phyloP scores from a whole-genome alignment of 352 stramenopile species.

The Pythium periplocum region DNA sequence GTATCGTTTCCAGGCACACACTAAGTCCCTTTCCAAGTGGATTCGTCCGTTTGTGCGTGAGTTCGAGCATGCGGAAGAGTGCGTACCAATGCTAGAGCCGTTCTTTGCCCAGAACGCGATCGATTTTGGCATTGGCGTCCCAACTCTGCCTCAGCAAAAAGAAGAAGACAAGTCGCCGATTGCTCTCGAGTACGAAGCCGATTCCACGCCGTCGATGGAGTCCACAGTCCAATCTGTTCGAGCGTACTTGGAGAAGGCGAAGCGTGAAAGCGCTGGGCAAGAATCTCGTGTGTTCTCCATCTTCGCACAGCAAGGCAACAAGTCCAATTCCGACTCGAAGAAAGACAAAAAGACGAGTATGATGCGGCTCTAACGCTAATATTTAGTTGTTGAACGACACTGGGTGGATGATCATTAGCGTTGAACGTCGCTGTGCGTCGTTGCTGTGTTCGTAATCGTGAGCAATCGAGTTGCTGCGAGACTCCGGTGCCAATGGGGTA shows the following conservation, averaged over 20 bases:
- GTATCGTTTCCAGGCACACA: conserved; percentile 57
- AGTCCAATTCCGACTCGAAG: conserved; percentile 2
- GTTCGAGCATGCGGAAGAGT: conserved; percentile 60
- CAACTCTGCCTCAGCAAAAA: background rate
- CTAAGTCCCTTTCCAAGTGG: conserved; percentile 73
- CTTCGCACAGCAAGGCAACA: conserved; percentile 4
- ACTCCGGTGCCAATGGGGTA: conserved; percentile 2
- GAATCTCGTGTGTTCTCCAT: conserved; percentile 16
- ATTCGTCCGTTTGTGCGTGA: conserved; percentile 70
- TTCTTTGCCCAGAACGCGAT: conserved; percentile 61
- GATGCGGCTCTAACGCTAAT: conserved; percentile 9
- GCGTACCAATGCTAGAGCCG: conserved; percentile 45
- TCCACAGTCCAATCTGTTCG: conserved; percentile 24
- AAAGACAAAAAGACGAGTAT: conserved; percentile 9
- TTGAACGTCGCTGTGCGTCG: conserved; percentile 10
- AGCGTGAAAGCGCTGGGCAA: background rate
- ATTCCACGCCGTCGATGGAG: conserved; percentile 8
- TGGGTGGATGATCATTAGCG: conserved; percentile 1
- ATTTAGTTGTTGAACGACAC: background rate
- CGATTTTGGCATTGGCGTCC: conserved; percentile 26
- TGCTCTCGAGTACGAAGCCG: conserved; percentile 37
- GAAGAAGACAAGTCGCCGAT: conserved; percentile 15
- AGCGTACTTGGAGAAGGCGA: conserved; percentile 26
- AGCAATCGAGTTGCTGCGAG: too few species aligned
- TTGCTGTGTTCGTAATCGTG: background rate